Percentiles rank a stretch among this genome's conserved stretches.
phyloP scores from a whole-genome alignment of 1,139 yeast species.

The Dujonia santamariae region DNA sequence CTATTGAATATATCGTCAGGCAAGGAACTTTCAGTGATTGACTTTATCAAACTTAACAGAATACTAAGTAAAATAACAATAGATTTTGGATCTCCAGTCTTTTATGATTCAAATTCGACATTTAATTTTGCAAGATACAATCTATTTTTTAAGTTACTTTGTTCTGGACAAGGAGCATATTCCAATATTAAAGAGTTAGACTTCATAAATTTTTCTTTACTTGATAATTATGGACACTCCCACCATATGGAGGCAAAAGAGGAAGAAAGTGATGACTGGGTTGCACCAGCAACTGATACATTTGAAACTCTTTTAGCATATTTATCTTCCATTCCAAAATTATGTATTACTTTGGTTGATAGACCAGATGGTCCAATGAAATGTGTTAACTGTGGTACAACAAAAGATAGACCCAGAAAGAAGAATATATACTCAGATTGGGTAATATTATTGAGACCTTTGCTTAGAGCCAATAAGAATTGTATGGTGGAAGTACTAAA shows the following conservation, averaged over 20 bases:
- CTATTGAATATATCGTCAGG: constrained; percentile 37
- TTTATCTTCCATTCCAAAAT: constrained; percentile 23
- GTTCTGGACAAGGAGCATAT: constrained; percentile 38
- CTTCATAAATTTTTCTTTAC: constrained; percentile 34
- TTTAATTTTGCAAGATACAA: constrained; percentile 39
- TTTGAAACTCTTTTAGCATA: constrained; percentile 26
- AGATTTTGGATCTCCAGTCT: constrained; percentile 49
- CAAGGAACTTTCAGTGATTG: constrained; percentile 49
- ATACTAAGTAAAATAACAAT: constrained; percentile 35
- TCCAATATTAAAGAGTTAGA: constrained; percentile 23
- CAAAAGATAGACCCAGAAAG: constrained; percentile 14
- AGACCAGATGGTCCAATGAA: constrained; percentile 21
- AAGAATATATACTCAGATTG: constrained; percentile 23
- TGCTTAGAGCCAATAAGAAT: constrained; percentile 15
- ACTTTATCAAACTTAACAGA: constrained; percentile 28
- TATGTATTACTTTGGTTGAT: constrained; percentile 24
- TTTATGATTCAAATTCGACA: constrained; percentile 25
- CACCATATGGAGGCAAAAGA: constrained; percentile 11
- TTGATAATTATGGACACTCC: constrained; percentile 21
- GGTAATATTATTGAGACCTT: constrained; percentile 27
- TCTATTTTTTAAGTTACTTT: constrained; percentile 41
- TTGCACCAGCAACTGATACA: constrained; percentile 21
- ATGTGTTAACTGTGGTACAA: constrained; percentile 37
- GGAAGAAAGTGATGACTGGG: constrained; percentile 18
- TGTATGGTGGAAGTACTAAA: constrained; percentile 22